Evolutionary conservation across 1,284 basidiomycete genomes (phyloP).

Genomic region (Cutaneotrichosporon sp.): DNA sequence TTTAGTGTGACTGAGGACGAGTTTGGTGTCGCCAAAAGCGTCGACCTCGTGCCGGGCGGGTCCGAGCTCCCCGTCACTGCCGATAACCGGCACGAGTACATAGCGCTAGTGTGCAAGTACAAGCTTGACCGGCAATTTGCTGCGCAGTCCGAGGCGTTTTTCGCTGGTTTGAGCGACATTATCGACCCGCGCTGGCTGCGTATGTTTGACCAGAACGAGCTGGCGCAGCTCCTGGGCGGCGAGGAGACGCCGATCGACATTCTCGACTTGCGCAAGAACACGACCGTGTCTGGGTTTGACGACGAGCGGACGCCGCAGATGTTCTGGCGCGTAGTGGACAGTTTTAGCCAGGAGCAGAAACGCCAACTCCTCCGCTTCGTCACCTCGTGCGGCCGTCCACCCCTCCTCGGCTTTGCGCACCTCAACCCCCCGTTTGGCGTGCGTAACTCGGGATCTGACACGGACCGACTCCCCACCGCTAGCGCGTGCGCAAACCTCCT

Average conservation of each 20-base stretch:
- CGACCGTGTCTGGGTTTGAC: conserved; percentile 71
- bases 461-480: conserved; percentile 62
- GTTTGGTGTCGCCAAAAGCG: conserved; percentile 71
- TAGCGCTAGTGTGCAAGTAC: conserved; percentile 84
- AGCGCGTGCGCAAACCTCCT: conserved; percentile 73
- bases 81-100: conserved; percentile 85
- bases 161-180: conserved; percentile 71
- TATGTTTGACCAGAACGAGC: conserved; percentile 92
- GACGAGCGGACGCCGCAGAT: conserved; percentile 63
- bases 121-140: conserved; percentile 84
- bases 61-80: conserved; percentile 79
- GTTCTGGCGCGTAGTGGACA: conserved; percentile 62
- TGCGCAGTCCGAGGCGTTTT: conserved; percentile 67
- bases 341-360: conserved; percentile 59
- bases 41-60: conserved; percentile 79
- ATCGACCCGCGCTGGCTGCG: conserved; percentile 84
- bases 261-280: conserved; percentile 67
- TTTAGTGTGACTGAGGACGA: conserved; percentile 89
- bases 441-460: conserved; percentile 66
- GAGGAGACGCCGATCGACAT: conserved; percentile 76
- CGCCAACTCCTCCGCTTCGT: conserved; percentile 76
- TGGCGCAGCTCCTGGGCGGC: conserved; percentile 78
- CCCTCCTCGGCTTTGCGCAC: conserved; percentile 79
- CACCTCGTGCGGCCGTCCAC: conserved; percentile 83
- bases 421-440: conserved; percentile 80